Evolutionary conservation across 345 rosid genomes (phyloP).

Genomic region (Dimocarpus longan): DNA sequence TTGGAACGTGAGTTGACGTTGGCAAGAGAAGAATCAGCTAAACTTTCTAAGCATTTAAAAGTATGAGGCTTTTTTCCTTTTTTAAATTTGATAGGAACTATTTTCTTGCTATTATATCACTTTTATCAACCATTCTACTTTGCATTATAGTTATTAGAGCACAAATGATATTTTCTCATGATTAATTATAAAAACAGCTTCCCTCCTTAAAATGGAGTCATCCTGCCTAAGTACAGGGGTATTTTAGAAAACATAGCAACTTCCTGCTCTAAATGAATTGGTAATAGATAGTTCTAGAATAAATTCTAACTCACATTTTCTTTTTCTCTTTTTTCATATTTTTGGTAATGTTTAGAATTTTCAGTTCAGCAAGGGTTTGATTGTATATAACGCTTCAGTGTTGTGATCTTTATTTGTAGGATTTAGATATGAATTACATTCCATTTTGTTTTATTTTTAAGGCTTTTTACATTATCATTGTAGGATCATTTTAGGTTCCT

Average conservation of each 20-base stretch:
- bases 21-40: conserved; percentile 80
- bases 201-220: not conserved
- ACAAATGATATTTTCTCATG: not conserved
- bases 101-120: not conserved
- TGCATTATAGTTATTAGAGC: not conserved
- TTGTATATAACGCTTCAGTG: not conserved
- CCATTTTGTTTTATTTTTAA: not conserved
- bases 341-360: not conserved
- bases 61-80: conserved; percentile 41
- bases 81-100: conserved; percentile 10
- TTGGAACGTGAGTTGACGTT: conserved; percentile 75
- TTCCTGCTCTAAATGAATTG: not conserved
- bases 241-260: not conserved
- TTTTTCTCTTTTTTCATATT: not conserved
- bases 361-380: not conserved
- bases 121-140: not conserved
- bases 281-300: not conserved
- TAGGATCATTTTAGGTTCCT: conserved; percentile 6
- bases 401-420: not conserved
- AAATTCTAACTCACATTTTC: too few relatives aligned
- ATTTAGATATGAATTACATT: not conserved
- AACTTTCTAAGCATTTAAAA: conserved; percentile 55
- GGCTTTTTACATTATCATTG: not conserved
- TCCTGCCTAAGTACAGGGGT: conserved; percentile 2
- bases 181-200: not conserved